Evolutionary conservation across 2,329 filamentous ascomycete species (phyloP).

Genomic region (Raffaelea albimanens): DNA sequence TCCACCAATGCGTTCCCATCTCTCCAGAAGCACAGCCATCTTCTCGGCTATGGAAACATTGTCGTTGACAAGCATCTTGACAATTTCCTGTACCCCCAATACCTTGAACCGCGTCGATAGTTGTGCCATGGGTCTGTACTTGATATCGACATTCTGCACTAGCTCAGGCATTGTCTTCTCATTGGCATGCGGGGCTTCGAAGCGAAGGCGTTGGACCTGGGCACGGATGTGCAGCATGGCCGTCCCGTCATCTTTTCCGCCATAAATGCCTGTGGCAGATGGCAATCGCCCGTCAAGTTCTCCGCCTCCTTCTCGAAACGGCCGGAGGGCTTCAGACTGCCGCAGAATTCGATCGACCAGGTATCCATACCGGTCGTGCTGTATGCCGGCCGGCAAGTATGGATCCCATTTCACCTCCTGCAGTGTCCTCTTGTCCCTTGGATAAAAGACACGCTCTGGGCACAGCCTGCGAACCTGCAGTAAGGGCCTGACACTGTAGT

Average conservation of each 20-base stretch:
- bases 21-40: neutral
- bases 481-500: slow-evolving; percentile 4
- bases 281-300: too few species aligned
- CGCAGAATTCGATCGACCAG: slow-evolving; percentile 19
- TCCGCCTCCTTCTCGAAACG: slow-evolving; percentile 10
- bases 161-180: neutral
- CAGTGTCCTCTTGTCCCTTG: slow-evolving; percentile 20
- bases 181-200: slow-evolving; percentile 3
- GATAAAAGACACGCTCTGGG: slow-evolving; percentile 26
- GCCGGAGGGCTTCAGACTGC: slow-evolving; percentile 20
- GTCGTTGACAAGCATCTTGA: neutral
- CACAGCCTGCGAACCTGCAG: slow-evolving; percentile 18
- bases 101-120: neutral
- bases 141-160: neutral
- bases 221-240: neutral
- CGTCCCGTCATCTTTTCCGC: neutral
- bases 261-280: neutral
- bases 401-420: slow-evolving; percentile 26
- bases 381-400: slow-evolving; percentile 21
- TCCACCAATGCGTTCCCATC: slow-evolving; percentile 4
- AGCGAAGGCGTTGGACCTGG: slow-evolving; percentile 8
- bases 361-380: slow-evolving; percentile 26
- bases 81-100: neutral
- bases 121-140: slow-evolving; percentile 2
- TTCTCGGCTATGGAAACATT: neutral